Percentiles rank a stretch among this genome's conserved stretches.
These are phyloP conservation scores for Nemania bipapillata DNA, from an alignment of 2,329 filamentous ascomycete species.

Conservation along the genomic window DNA sequence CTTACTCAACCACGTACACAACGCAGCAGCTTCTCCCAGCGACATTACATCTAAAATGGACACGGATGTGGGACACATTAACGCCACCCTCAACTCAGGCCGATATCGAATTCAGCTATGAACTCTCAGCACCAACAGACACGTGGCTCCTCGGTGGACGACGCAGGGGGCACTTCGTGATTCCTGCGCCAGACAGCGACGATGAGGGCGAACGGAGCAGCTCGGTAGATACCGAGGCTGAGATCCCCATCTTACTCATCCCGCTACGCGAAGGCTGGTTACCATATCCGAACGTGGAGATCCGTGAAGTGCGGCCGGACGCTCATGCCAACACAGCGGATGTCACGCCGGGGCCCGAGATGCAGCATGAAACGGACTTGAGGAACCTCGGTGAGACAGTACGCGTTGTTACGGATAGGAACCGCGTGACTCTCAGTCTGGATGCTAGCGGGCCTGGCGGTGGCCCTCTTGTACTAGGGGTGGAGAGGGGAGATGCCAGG, in stretches of 20 bases:
- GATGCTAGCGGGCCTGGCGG: constrained; percentile 73
- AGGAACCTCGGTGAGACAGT: constrained; percentile 81
- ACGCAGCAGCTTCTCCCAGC: constrained; percentile 74
- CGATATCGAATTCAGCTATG: constrained; percentile 81
- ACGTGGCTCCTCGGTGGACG: constrained; percentile 87
- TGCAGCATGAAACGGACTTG: constrained; percentile 81
- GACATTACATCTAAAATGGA: constrained; percentile 71
- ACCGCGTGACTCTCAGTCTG: constrained; percentile 76
- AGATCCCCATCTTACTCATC: constrained; percentile 78
- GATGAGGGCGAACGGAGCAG: constrained; percentile 49
- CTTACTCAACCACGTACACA: constrained; percentile 61
- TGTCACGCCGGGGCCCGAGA: constrained; percentile 37
- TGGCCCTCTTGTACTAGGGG: constrained; percentile 74
- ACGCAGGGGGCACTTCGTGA: constrained; percentile 79
- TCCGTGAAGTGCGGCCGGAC: constrained; percentile 67
- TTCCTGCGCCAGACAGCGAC: constrained; percentile 54
- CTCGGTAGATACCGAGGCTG: constrained; percentile 61
- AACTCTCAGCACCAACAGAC: constrained; percentile 77
- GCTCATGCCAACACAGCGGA: constrained; percentile 11
- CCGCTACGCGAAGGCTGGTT: constrained; percentile 81
- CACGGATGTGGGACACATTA: constrained; percentile 69
- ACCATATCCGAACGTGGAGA: constrained; percentile 81
- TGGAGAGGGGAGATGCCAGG: constrained; percentile 56
- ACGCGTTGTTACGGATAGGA: constrained; percentile 76
- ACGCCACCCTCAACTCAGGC: constrained; percentile 48